Conservation (phyloP, 2,329 filamentous ascomycete species). For the Bipolaris gigantea region DNA sequence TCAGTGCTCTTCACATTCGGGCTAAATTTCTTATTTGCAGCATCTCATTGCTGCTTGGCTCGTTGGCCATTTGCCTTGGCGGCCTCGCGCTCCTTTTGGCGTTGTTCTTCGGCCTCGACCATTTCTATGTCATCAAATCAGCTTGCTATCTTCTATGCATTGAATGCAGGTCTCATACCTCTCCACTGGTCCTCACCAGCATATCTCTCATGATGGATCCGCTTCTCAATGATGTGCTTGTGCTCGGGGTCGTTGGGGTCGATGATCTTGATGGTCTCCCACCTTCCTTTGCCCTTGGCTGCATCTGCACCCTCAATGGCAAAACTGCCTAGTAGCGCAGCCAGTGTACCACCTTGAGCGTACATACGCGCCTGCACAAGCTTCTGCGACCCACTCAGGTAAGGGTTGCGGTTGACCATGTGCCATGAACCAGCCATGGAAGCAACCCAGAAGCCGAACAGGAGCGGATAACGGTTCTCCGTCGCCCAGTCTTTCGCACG, state of each 20-base stretch:
- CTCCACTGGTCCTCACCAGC: slow-evolving; percentile 92
- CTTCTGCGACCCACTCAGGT: slow-evolving; percentile 77
- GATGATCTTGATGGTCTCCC: slow-evolving; percentile 80
- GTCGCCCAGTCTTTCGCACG: slow-evolving; percentile 72
- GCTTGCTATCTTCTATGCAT: slow-evolving; percentile 2
- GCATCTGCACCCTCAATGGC: slow-evolving; percentile 82
- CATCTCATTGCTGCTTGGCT: slow-evolving; percentile 20
- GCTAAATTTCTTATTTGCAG: slow-evolving; percentile 30
- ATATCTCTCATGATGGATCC: slow-evolving; percentile 83
- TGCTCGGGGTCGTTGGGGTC: slow-evolving; percentile 82
- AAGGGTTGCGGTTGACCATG: slow-evolving; percentile 76
- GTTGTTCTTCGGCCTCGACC: slow-evolving; percentile 76
- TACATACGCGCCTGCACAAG: slow-evolving; percentile 93
- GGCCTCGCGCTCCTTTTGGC: slow-evolving; percentile 55
- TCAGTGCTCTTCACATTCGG: slow-evolving; percentile 21
- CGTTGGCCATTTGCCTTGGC: slow-evolving; percentile 19
- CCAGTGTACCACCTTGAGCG: slow-evolving; percentile 84
- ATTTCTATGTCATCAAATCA: slow-evolving; percentile 62
- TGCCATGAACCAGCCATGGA: slow-evolving; percentile 75
- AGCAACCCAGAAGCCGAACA: slow-evolving; percentile 78
- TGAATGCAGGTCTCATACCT: slow-evolving; percentile 56
- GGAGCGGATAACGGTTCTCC: slow-evolving; percentile 83
- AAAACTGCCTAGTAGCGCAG: slow-evolving; percentile 79
- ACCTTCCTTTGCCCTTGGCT: slow-evolving; percentile 72
- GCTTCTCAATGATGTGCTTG: slow-evolving; percentile 83